Evolutionary conservation across 1,139 yeast species (phyloP), one percentile per base, ranked within the genome.

Genomic region (Yarrowia galli): DNA sequence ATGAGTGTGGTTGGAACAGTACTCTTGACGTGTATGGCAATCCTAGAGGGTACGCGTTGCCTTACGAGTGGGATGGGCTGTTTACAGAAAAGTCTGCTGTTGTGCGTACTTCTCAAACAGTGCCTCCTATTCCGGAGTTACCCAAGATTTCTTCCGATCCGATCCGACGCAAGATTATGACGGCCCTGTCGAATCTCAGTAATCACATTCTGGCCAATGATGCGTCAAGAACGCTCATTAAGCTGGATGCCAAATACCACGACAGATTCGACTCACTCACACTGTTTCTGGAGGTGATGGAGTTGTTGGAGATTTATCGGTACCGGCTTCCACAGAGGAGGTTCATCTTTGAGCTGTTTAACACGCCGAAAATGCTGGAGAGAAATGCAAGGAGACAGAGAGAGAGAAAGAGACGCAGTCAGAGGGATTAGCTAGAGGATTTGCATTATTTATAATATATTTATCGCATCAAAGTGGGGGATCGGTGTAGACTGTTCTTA

Each of bases 1-100:
- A 91, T 74, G 97, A 92, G 73, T 79, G 84, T 67, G 87, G 87
- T 1, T 93, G 98, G 98, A 80, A 81, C 35, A 84, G 89, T 22
- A 86, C 86, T 28, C 76, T 85, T 49, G 85, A 87, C 69, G 79
- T 82, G 4, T 83, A 83, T 73, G 83, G 85, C 18, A 77, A 79
- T 9, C 87, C 92, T 0, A 74, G 82, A 28, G 87, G 91, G 1
- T 72, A 75, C 20, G 71, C 77, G 56, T 60, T 78, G 13, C 80
- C 80, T 3, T 69, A 58, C 13, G 67, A 73, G 51, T 46, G 73
- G 45, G 66, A 68, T 1, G 68, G 68, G 3, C 70, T 75, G 42
- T 71, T 72, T 69, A 43, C 56, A 10, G 64, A 61, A 12, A 43
- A 23, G 10, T 20, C 22, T 2, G 10, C 61, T 1, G 16, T 38